phyloP scores from a whole-genome alignment of 2,329 filamentous ascomycete genomes.

The Lizonia empirigonia region DNA sequence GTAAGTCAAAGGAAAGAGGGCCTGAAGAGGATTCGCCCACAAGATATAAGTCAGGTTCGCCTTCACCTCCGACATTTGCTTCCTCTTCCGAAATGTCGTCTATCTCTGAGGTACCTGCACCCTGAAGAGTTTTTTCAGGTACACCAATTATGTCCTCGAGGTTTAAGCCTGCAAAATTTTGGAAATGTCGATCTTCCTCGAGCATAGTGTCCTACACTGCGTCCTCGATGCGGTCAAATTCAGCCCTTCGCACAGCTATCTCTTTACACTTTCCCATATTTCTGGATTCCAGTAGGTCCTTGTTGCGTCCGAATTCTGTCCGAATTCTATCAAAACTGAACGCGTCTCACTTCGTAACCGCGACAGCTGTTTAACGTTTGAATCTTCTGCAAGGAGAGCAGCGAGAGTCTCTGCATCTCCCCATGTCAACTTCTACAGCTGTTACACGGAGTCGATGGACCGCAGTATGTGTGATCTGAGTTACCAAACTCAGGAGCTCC shows the following conservation, averaged over 20 bases:
- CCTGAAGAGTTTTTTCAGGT: background rate
- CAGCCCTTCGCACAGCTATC: conserved; percentile 1
- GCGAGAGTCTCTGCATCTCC: conserved; percentile 1
- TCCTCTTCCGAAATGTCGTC: background rate
- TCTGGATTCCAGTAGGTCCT: background rate
- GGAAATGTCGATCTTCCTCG: background rate
- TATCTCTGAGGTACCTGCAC: background rate
- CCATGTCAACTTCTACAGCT: background rate
- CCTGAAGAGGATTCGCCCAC: background rate
- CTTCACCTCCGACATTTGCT: background rate
- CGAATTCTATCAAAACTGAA: background rate
- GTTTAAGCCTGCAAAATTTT: background rate
- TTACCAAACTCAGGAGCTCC: background rate
- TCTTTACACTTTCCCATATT: background rate
- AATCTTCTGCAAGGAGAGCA: background rate
- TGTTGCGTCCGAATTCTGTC: conserved; percentile 4
- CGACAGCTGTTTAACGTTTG: background rate
- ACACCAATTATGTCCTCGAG: background rate
- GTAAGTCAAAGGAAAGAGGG: background rate
- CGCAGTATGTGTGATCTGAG: conserved; percentile 1
- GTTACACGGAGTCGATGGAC: background rate
- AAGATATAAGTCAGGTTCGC: background rate
- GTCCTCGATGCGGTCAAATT: background rate
- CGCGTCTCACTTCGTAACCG: conserved; percentile 1
- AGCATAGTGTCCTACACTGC: background rate